Evolutionary conservation across 108 stramenopile genomes (phyloP).

Genomic region (Fragilariopsis cylindrus): DNA sequence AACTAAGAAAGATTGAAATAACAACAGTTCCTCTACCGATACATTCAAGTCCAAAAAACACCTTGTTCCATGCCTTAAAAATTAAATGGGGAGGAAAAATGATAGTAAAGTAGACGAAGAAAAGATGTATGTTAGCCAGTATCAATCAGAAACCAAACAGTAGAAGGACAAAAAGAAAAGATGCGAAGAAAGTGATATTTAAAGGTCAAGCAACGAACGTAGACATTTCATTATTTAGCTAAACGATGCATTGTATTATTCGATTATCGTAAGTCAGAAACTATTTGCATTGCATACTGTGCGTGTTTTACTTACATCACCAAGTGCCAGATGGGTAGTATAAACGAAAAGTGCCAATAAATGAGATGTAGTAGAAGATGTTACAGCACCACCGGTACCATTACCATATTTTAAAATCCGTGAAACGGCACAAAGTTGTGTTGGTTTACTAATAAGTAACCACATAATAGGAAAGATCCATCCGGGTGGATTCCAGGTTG

Average conservation of each 20-base stretch:
- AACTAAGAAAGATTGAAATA: conserved; percentile 53
- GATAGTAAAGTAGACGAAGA: no score
- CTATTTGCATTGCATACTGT: background rate
- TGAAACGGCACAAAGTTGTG: conserved; percentile 57
- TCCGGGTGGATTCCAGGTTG: conserved; percentile 70
- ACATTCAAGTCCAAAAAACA: conserved; percentile 73
- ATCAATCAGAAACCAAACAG: no score
- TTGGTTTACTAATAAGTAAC: conserved; percentile 74
- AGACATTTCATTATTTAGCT: no score
- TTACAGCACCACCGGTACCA: background rate
- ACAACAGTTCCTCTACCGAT: conserved; percentile 53
- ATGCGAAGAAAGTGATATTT: no score
- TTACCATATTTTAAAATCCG: conserved; percentile 14
- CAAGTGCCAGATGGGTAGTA: conserved; percentile 56
- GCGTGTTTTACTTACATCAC: conserved; percentile 39
- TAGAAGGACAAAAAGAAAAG: background rate
- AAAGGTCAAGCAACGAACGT: no score
- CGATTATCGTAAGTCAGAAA: background rate
- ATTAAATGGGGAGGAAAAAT: no score
- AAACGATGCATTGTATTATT: background rate
- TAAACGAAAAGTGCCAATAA: conserved; percentile 43
- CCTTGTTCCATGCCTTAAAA: conserved; percentile 54
- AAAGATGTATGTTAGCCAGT: no score
- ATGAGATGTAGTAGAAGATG: background rate
- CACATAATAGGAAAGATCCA: conserved; percentile 83